Percentiles rank a stretch among this genome's conserved stretches.
Evolutionary conservation across 176 grass and related monocot genomes (phyloP).

Genomic region (maize (Zea mays)): Zm-B73-REFERENCE-NAM-5.0 NC_050097.1:37963001-37963500

Average conservation of each 20-base stretch:
- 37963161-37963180: slow-evolving; percentile 46
- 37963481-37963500: too few relatives aligned
- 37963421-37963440: slow-evolving; percentile 6
- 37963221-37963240: slow-evolving; percentile 34
- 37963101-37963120: slow-evolving; percentile 9
- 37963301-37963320: slow-evolving; percentile 45
- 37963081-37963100: slow-evolving; percentile 10
- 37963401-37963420: slow-evolving; percentile 3
- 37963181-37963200: slow-evolving; percentile 29
- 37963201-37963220: slow-evolving; percentile 48
- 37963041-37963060: slow-evolving; percentile 55
- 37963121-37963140: slow-evolving; percentile 25
- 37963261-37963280: slow-evolving; percentile 46
- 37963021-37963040: slow-evolving; percentile 54
- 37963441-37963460: neutral
- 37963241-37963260: slow-evolving; percentile 35
- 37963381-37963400: slow-evolving; percentile 43
- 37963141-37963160: slow-evolving; percentile 37
- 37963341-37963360: slow-evolving; percentile 34
- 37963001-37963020: slow-evolving; percentile 30
- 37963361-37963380: neutral
- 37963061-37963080: slow-evolving; percentile 47
- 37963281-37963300: slow-evolving; percentile 48
- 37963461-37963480: neutral
- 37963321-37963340: slow-evolving; percentile 17